Conservation (phyloP, 352 stramenopile genomes). For the Phytophthora sojae region DNA sequence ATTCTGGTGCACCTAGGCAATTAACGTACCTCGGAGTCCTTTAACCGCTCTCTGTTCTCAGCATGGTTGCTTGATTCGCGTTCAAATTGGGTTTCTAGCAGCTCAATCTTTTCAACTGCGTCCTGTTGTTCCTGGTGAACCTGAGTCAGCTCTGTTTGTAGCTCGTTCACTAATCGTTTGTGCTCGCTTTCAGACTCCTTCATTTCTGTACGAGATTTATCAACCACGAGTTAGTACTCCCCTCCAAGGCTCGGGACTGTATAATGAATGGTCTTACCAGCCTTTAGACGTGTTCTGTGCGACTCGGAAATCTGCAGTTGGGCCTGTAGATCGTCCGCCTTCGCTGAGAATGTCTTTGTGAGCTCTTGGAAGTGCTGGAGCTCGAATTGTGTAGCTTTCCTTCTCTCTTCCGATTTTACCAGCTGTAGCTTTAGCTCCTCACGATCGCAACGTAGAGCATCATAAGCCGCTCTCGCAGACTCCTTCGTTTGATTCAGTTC, state of each 20-base stretch:
- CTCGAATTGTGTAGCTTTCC: conserved; percentile 52
- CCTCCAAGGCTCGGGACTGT: not conserved
- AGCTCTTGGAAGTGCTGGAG: conserved; percentile 64
- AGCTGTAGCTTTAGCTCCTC: conserved; percentile 73
- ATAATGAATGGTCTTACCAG: conserved; percentile 31
- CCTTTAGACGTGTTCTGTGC: conserved; percentile 40
- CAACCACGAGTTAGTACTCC: conserved; percentile 2
- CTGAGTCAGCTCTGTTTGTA: conserved; percentile 43
- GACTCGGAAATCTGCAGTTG: conserved; percentile 61
- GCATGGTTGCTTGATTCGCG: conserved; percentile 54
- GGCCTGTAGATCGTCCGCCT: conserved; percentile 57
- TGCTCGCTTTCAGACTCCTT: conserved; percentile 41
- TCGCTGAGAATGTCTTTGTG: conserved; percentile 55
- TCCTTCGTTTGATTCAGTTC: conserved; percentile 77
- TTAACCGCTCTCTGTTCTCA: conserved; percentile 53
- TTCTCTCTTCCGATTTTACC: conserved; percentile 54
- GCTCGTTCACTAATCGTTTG: conserved; percentile 38
- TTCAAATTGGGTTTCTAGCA: conserved; percentile 49
- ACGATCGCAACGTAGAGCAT: conserved; percentile 61
- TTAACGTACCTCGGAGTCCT: conserved; percentile 59
- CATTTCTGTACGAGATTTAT: conserved; percentile 40
- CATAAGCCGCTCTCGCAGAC: conserved; percentile 67
- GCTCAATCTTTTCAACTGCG: conserved; percentile 41
- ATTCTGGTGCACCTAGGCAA: not conserved
- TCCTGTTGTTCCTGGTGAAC: conserved; percentile 40